Percentiles rank a stretch among this genome's conserved stretches.
Conservation (phyloP, 2,329 filamentous ascomycete species). For the Colletotrichum higginsianum region DNA sequence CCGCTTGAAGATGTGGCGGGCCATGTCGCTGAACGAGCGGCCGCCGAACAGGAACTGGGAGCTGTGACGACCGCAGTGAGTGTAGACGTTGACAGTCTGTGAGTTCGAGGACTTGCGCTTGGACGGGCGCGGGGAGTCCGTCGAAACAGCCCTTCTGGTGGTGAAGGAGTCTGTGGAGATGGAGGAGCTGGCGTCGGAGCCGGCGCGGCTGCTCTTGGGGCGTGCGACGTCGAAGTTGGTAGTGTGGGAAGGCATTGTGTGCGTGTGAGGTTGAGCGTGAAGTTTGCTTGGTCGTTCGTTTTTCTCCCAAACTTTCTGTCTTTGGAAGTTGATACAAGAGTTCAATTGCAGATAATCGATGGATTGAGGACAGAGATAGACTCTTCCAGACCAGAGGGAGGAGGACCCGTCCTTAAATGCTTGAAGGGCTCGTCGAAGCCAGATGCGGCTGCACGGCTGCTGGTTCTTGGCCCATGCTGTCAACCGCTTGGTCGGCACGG, state of each 20-base stretch:
- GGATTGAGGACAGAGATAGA: neutral
- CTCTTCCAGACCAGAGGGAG: slow-evolving; percentile 12
- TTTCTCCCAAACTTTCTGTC: no score
- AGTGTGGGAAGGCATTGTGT: slow-evolving; percentile 25
- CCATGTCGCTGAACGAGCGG: slow-evolving; percentile 60
- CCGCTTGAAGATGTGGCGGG: slow-evolving; percentile 57
- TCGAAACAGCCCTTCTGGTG: slow-evolving; percentile 41
- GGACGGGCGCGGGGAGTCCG: slow-evolving; percentile 43
- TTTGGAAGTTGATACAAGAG: slow-evolving; percentile 17
- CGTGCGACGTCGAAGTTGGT: slow-evolving; percentile 31
- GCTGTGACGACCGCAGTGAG: slow-evolving; percentile 69
- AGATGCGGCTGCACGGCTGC: slow-evolving; percentile 36
- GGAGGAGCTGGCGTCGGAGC: slow-evolving; percentile 36
- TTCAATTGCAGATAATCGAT: slow-evolving; percentile 1
- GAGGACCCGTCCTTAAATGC: slow-evolving; percentile 35
- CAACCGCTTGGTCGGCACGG: slow-evolving; percentile 39
- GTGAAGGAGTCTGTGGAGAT: slow-evolving; percentile 40
- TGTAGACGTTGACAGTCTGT: slow-evolving; percentile 65
- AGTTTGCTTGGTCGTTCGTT: neutral
- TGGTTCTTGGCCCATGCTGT: slow-evolving; percentile 30
- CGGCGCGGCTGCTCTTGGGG: slow-evolving; percentile 40
- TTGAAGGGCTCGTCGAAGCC: slow-evolving; percentile 18
- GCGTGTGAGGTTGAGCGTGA: neutral
- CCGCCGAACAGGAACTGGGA: slow-evolving; percentile 68
- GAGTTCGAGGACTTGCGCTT: slow-evolving; percentile 53